A percentile compares a stretch with the other conserved stretches of the same genome.
These are phyloP conservation scores for Macrophomina tecta DNA, from an alignment of 2,329 filamentous ascomycete species.

Conservation along the genomic window DNA sequence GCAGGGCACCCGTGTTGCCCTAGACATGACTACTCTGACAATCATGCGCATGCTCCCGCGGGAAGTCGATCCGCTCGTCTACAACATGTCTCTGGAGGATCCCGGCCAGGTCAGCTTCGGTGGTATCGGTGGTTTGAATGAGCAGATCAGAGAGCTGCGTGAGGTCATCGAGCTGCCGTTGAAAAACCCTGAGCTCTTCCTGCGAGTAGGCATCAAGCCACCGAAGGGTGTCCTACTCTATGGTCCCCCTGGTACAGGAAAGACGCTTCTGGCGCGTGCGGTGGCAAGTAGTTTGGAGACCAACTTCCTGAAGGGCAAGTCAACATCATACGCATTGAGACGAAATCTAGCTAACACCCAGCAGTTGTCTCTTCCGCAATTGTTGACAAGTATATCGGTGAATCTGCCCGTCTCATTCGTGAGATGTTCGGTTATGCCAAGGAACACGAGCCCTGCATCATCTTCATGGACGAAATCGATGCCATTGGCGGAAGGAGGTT, in stretches of 20 bases:
- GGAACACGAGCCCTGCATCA: conserved; percentile 99
- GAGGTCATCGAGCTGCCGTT: conserved; percentile 97
- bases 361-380: conserved; percentile 97
- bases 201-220: conserved; percentile 97
- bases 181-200: conserved; percentile 97
- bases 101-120: conserved; percentile 97
- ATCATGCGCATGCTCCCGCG: conserved; percentile 99
- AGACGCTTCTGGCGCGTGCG: conserved; percentile 91
- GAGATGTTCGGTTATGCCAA: conserved; percentile 99
- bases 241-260: conserved; percentile 94
- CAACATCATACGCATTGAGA: not conserved
- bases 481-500: conserved; percentile 96
- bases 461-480: conserved; percentile 99
- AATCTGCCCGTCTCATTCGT: conserved; percentile 93
- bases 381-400: conserved; percentile 99
- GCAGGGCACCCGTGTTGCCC: conserved; percentile 94
- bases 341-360: conserved; percentile 32
- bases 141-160: conserved; percentile 95
- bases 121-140: conserved; percentile 95
- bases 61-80: conserved; percentile 97
- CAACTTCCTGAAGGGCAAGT: conserved; percentile 91
- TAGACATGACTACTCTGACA: conserved; percentile 99
- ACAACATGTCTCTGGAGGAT: conserved; percentile 99
- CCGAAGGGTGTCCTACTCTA: conserved; percentile 97
- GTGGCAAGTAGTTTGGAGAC: conserved; percentile 97